These are phyloP conservation scores for Lachnellula subtilissima DNA, from an alignment of 2,329 filamentous ascomycete genomes.

Conservation along the genomic window DNA sequence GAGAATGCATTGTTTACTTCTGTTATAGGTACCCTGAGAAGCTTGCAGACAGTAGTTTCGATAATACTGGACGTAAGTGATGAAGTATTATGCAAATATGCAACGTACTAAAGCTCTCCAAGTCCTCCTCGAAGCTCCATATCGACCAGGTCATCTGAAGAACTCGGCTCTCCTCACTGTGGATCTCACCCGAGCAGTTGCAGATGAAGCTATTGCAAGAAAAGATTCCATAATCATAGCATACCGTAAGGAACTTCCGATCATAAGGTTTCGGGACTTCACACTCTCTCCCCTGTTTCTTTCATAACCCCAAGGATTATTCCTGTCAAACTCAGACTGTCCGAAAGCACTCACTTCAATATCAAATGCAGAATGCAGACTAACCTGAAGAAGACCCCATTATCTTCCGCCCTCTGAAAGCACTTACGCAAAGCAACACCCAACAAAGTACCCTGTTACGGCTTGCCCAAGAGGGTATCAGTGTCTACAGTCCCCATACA, in stretches of 20 bases:
- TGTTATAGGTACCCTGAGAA: slow-evolving; percentile 73
- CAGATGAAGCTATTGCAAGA: slow-evolving; percentile 78
- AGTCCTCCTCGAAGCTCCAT: slow-evolving; percentile 68
- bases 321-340: neutral
- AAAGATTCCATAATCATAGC: slow-evolving; percentile 76
- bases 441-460: slow-evolving; percentile 83
- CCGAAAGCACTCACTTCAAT: neutral
- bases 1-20: slow-evolving; percentile 7
- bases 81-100: neutral
- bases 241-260: slow-evolving; percentile 61
- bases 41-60: slow-evolving; percentile 84
- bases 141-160: slow-evolving; percentile 50
- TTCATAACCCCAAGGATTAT: neutral
- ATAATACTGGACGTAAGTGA: slow-evolving; percentile 75
- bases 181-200: slow-evolving; percentile 84
- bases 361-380: neutral
- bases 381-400: slow-evolving; percentile 65
- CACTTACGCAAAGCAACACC: slow-evolving; percentile 74
- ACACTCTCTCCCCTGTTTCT: neutral
- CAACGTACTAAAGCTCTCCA: slow-evolving; percentile 13
- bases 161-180: slow-evolving; percentile 78
- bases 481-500: slow-evolving; percentile 94
- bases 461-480: slow-evolving; percentile 80
- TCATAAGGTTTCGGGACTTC: neutral
- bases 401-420: slow-evolving; percentile 90